phyloP scores from a whole-genome alignment of 768 basidiomycete genomes.

The Trametes coccinea region DNA sequence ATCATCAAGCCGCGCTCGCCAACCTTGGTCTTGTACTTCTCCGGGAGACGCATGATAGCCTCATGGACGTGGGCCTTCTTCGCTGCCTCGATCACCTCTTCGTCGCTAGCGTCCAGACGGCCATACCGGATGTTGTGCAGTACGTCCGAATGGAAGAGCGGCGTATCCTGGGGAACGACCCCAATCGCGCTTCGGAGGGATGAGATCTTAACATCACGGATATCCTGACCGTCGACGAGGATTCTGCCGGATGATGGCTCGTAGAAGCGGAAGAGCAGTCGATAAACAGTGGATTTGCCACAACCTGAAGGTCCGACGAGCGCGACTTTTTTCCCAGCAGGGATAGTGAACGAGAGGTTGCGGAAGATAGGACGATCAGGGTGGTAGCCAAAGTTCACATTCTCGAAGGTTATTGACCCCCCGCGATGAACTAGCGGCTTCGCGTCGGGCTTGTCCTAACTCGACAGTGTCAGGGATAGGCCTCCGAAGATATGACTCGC shows the following conservation, averaged over 20 bases:
- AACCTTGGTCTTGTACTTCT: constrained; percentile 87
- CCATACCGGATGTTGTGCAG: constrained; percentile 97
- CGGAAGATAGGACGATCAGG: constrained; percentile 91
- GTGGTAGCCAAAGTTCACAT: constrained; percentile 90
- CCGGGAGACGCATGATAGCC: constrained; percentile 77
- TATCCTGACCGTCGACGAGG: constrained; percentile 84
- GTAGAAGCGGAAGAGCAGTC: constrained; percentile 90
- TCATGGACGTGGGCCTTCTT: constrained; percentile 85
- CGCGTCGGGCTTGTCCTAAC: constrained; percentile 68
- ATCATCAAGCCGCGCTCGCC: constrained; percentile 98
- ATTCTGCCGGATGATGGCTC: constrained; percentile 82
- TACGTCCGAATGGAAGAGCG: constrained; percentile 93
- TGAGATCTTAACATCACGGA: constrained; percentile 67
- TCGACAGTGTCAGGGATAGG: background rate
- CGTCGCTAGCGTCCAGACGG: constrained; percentile 77
- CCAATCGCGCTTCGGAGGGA: constrained; percentile 78
- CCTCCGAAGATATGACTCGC: background rate
- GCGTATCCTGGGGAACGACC: constrained; percentile 97
- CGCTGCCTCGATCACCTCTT: constrained; percentile 80
- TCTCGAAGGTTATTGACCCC: constrained; percentile 89
- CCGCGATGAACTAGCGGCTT: constrained; percentile 69
- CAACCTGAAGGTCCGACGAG: constrained; percentile 97
- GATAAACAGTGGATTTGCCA: constrained; percentile 96
- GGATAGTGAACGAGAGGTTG: constrained; percentile 84
- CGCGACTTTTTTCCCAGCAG: constrained; percentile 95